phyloP scores from a whole-genome alignment of 768 basidiomycete species.

The Hysterangium stoloniferum region DNA sequence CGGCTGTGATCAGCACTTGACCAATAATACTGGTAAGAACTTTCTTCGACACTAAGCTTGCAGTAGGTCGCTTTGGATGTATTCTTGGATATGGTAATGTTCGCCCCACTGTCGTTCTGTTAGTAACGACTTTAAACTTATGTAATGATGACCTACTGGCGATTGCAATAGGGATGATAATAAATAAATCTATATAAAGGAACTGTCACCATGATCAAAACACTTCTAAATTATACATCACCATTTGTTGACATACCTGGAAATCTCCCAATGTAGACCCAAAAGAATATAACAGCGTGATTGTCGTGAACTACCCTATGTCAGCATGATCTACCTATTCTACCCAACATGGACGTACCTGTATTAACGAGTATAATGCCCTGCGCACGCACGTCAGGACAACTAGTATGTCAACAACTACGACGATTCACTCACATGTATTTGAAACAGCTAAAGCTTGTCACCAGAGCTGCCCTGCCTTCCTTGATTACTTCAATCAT shows the following conservation, averaged over 20 bases:
- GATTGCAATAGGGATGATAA: constrained; percentile 95
- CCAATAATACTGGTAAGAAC: constrained; percentile 91
- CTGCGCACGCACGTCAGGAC: constrained; percentile 32
- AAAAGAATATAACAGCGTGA: constrained; percentile 92
- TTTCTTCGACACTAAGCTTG: constrained; percentile 91
- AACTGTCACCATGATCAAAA: constrained; percentile 44
- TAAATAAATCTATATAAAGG: constrained; percentile 94
- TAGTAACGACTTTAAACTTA: background rate
- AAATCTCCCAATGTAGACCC: constrained; percentile 95
- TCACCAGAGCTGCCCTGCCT: constrained; percentile 91
- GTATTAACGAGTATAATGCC: constrained; percentile 97
- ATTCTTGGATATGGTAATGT: constrained; percentile 86
- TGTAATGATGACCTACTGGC: constrained; percentile 60
- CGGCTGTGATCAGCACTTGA: constrained; percentile 80
- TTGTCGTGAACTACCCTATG: constrained; percentile 22
- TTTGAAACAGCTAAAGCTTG: constrained; percentile 99
- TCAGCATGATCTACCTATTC: background rate
- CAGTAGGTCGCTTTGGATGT: constrained; percentile 86
- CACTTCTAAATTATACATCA: constrained; percentile 3
- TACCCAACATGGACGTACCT: constrained; percentile 24
- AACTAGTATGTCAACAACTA: background rate
- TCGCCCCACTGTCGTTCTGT: constrained; percentile 73
- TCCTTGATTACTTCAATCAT: constrained; percentile 96
- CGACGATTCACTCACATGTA: constrained; percentile 69
- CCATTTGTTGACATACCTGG: constrained; percentile 47